A percentile compares a stretch with the other conserved stretches of the same genome.
phyloP scores from a whole-genome alignment of 2,329 filamentous ascomycete genomes.

The Xylariaceae sp. region DNA sequence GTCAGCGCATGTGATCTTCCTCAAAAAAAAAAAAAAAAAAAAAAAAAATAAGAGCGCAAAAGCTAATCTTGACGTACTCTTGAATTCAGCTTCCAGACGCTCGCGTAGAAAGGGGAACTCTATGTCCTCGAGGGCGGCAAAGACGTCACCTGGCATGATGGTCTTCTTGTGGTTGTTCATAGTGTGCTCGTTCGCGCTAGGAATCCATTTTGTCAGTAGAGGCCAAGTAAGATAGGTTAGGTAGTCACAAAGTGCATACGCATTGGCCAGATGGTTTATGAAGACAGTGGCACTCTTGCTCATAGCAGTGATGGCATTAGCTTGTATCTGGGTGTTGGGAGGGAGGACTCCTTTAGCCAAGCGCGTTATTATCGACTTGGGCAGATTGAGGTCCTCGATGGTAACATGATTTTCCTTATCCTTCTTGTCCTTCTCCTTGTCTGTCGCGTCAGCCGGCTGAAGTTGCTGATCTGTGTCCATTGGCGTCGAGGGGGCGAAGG shows the following conservation, averaged over 20 bases:
- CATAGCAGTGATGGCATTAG: conserved; percentile 74
- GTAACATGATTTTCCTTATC: conserved; percentile 34
- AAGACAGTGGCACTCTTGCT: conserved; percentile 81
- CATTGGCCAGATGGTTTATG: conserved; percentile 71
- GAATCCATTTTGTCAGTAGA: no score
- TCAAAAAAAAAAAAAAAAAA: background rate
- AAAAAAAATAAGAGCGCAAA: background rate
- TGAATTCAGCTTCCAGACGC: conserved; percentile 70
- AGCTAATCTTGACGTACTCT: conserved; percentile 62
- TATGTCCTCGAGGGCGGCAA: conserved; percentile 70
- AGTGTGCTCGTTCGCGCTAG: conserved; percentile 70
- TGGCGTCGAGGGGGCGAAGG: conserved; percentile 18
- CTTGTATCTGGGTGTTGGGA: conserved; percentile 77
- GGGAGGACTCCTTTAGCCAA: conserved; percentile 77
- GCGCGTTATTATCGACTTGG: conserved; percentile 76
- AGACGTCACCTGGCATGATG: conserved; percentile 70
- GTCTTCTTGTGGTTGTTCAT: conserved; percentile 68
- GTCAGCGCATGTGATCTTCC: conserved; percentile 2
- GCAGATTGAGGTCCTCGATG: conserved; percentile 70
- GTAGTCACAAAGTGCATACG: no score
- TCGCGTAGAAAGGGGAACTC: conserved; percentile 70
- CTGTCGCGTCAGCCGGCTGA: conserved; percentile 28
- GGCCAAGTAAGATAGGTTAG: no score
- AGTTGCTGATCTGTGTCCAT: conserved; percentile 35
- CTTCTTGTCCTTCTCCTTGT: conserved; percentile 33